A percentile compares a stretch with the other conserved stretches of the same genome.
phyloP scores from a whole-genome alignment of 148 eudicot species.

The Chenopodium formosanum region DNA sequence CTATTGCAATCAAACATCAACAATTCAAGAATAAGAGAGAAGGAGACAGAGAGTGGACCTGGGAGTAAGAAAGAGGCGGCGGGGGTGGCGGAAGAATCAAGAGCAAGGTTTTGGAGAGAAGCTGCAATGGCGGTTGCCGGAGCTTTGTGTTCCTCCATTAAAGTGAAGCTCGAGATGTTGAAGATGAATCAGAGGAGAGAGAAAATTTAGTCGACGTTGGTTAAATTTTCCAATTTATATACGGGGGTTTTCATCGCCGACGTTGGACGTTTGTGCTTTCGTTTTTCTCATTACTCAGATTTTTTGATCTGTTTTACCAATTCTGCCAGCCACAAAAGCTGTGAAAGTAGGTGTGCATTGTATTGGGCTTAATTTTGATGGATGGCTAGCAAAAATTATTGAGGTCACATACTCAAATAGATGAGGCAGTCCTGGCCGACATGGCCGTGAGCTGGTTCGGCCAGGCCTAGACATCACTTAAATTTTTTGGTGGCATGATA shows the following conservation, averaged over 20 bases:
- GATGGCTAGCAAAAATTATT: too few relatives aligned
- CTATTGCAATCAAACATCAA: neutral
- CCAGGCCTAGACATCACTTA: too few relatives aligned
- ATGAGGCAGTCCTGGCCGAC: too few relatives aligned
- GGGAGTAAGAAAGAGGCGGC: conserved; percentile 22
- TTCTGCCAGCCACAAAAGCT: too few relatives aligned
- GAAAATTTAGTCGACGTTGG: neutral
- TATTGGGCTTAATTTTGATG: too few relatives aligned
- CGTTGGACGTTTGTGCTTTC: neutral
- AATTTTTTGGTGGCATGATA: too few relatives aligned
- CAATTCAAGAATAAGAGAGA: neutral
- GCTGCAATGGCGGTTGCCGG: conserved; percentile 27
- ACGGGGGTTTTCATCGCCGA: neutral
- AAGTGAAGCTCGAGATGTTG: neutral
- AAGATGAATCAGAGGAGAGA: neutral
- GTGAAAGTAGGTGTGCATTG: too few relatives aligned
- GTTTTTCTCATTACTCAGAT: neutral
- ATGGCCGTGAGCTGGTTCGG: too few relatives aligned
- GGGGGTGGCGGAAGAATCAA: conserved; percentile 25
- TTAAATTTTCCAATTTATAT: neutral
- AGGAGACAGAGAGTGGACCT: conserved; percentile 25
- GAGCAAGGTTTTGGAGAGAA: conserved; percentile 44
- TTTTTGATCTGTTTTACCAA: too few relatives aligned
- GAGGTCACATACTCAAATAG: too few relatives aligned
- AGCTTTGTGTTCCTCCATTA: conserved; percentile 53